Evolutionary conservation across 78 protist species (phyloP), one percentile per base, ranked within the genome.

Genomic region (Dictyostelium purpureum): DNA sequence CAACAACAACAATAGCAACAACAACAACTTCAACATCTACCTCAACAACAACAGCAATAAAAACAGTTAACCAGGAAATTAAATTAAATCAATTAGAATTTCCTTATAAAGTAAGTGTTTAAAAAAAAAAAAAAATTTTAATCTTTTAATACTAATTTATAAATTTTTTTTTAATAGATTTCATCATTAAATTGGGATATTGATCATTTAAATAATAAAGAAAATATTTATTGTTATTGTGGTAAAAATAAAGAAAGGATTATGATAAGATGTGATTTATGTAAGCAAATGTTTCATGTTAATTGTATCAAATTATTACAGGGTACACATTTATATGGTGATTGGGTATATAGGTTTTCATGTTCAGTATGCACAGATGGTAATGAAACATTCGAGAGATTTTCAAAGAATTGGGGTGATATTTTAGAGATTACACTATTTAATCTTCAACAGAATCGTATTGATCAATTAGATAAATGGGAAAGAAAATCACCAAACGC

Each of bases 361-460:
- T 85, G 91, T 33, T 73, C 82, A 18, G 81, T 85, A 45, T 85
- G 91, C n/a, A 57, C 54, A 6, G 69, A 61, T 31, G 73, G 76
- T 10, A 43, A 19, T 7, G 91, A 85, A 37, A 40, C 91, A 18
- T 85, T 85, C 26, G 91, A 85, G 33, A 70, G 91, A 85, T 85
- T 85, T 52, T 54, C 82, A 56, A 85, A 85, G 91, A 85, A 85
- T 59, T 73, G 65, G 77, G 91, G 70, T 21, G 91, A 85, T 63
- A 73, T 85, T 11, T 73, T 85, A 40, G 91, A 85, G 31, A 85
- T 85, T 42, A 77, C 78, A 33, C 31, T 85, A 45, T 85, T 49
- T 61, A 70, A 85, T 59, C 42, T 85, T 16, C 19, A 18, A 43
- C 47, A 21, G 37, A 38, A 38, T 0, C 31, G 18, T 7, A 35